Evolutionary conservation across 179 eudicot genomes (phyloP).

Genomic region (Sideroxylon spinosum): DNA sequence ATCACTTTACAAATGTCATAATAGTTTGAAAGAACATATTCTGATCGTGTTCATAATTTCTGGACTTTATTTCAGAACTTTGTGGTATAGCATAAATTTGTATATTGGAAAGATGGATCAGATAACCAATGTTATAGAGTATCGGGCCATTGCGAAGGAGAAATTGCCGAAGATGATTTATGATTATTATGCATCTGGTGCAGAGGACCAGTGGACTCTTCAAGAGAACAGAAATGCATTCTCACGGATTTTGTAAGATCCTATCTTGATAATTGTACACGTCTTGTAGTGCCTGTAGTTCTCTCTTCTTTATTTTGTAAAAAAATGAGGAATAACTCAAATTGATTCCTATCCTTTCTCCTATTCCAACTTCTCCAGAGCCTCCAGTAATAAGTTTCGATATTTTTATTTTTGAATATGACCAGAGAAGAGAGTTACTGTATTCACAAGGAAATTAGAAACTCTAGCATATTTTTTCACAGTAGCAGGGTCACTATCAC

Average conservation of each 20-base stretch:
- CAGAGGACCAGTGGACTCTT: constrained; percentile 86
- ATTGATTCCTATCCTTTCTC: background rate
- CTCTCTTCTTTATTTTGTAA: background rate
- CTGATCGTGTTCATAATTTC: constrained; percentile 18
- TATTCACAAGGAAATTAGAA: no score
- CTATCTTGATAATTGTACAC: background rate
- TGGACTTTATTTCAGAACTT: constrained; percentile 16
- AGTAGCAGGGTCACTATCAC: no score
- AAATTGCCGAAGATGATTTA: constrained; percentile 74
- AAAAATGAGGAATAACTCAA: constrained; percentile 8
- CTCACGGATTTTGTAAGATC: constrained; percentile 57
- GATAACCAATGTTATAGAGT: constrained; percentile 72
- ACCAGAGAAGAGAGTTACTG: no score
- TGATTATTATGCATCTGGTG: constrained; percentile 78
- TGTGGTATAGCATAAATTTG: constrained; percentile 2
- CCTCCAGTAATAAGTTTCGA: no score
- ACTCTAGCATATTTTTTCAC: no score
- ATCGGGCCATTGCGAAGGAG: constrained; percentile 60
- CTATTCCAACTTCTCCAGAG: no score
- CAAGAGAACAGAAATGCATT: constrained; percentile 67
- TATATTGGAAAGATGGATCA: constrained; percentile 33
- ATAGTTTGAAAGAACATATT: background rate
- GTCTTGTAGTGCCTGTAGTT: background rate
- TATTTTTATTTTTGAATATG: no score
- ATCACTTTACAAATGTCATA: no score